Evolutionary conservation across 257 asterid genomes (phyloP), one percentile per base, ranked within the genome.

Genomic region (Lavandula angustifolia): DNA sequence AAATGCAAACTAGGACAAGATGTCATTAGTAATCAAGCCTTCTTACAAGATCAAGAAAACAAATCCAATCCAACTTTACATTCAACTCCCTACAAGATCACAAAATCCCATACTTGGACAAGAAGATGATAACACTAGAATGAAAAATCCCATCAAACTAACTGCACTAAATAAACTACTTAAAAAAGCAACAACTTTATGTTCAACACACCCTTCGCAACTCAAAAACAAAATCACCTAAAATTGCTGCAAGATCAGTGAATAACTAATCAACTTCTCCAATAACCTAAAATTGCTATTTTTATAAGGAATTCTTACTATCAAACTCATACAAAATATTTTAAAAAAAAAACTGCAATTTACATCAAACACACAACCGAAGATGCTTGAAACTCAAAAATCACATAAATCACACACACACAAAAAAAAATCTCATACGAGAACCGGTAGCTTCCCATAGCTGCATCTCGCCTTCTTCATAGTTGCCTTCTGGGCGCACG

Each of bases 361-460:
- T 22, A 22, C 27, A 22, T 22, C 27, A 22, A 27, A 42, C 16
- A 10, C 52, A 44, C 53, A 60, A 22, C 4, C 33, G 2, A 8
- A 27, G 43, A 14, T 32, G 40, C 33, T 18, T 16, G 34, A 44
- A 56, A 4, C 12, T 4, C 52, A 46, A 7, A 22, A 47, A 17
- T 11, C 42, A 57, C 49, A 17, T 0, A 48, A 4, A 5, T 11
- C 42, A 27, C 10, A 61, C 8, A 2, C 7, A 40, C 0, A 2
- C 3, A 27, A 52, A 14, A 22, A 17, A 34, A 66, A n/a, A n/a
- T 41, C 14, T 4, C 95, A 61, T 89, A 92, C 98, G 98, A 68
- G 98, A 92, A 60, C 98, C 96, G 42, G 96, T 87, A 74, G 92
- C 54, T 56, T 62, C 89, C 98, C 98, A 92, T 1, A 92, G 96